Conservation (phyloP, 768 basidiomycete species). For the Crepidotus variabilis region DNA sequence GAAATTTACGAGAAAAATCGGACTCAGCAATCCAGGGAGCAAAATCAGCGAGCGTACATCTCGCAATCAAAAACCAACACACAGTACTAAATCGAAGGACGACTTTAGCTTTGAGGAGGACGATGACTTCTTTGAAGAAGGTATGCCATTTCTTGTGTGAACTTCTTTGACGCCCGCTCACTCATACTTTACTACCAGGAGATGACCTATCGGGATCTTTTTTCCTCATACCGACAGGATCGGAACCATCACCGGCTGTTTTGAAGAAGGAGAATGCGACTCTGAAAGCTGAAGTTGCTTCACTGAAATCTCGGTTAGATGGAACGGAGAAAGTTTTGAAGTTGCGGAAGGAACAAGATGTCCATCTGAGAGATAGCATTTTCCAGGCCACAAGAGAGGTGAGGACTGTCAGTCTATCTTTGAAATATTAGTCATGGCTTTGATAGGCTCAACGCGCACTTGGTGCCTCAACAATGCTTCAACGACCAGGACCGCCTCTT, state of each 20-base stretch:
- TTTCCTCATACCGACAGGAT: conserved; percentile 64
- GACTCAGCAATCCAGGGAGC: conserved; percentile 33
- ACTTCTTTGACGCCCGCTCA: neutral
- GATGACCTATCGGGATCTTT: conserved; percentile 81
- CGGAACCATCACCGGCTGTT: conserved; percentile 42
- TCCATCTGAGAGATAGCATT: conserved; percentile 77
- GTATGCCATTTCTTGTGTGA: conserved; percentile 32
- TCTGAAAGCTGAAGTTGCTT: conserved; percentile 59
- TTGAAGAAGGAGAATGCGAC: conserved; percentile 65
- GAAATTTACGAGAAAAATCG: conserved; percentile 49
- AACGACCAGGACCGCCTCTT: conserved; percentile 37
- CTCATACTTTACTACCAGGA: conserved; percentile 26
- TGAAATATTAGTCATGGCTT: conserved; percentile 1
- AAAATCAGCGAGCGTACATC: conserved; percentile 7
- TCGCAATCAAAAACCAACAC: conserved; percentile 6
- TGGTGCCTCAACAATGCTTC: conserved; percentile 61
- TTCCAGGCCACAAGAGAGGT: conserved; percentile 66
- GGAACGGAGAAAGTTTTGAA: conserved; percentile 62
- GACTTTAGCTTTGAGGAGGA: conserved; percentile 50
- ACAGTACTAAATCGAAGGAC: conserved; percentile 11
- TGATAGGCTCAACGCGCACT: conserved; percentile 80
- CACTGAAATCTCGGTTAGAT: conserved; percentile 53
- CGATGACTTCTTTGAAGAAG: conserved; percentile 57
- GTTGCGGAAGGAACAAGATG: conserved; percentile 73
- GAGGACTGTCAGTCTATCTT: conserved; percentile 1